phyloP scores from a whole-genome alignment of 805 yeast genomes.

The Ogataea angusta region DNA sequence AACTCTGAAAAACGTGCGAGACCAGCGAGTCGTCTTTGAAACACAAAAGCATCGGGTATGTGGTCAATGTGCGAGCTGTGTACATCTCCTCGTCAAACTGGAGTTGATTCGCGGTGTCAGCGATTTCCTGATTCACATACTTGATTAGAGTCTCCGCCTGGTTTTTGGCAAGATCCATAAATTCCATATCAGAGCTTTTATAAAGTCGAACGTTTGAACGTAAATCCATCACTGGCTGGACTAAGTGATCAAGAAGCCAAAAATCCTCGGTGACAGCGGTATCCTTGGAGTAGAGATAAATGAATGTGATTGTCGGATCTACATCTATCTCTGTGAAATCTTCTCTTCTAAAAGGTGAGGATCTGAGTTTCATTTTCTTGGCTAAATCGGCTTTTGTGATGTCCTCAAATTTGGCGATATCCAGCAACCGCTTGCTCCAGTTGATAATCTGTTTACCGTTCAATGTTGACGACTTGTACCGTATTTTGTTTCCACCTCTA shows the following conservation, averaged over 20 bases:
- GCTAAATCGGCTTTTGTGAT: slow-evolving; percentile 23
- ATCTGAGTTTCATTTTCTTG: slow-evolving; percentile 20
- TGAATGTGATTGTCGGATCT: slow-evolving; percentile 47
- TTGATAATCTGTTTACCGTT: slow-evolving; percentile 33
- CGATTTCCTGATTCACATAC: slow-evolving; percentile 40
- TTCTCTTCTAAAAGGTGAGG: slow-evolving; percentile 13
- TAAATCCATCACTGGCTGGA: slow-evolving; percentile 57
- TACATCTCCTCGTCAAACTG: slow-evolving; percentile 44
- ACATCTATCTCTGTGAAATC: slow-evolving; percentile 26
- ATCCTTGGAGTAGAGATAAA: slow-evolving; percentile 51
- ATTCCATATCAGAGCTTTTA: slow-evolving; percentile 45
- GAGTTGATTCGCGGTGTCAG: slow-evolving; percentile 14
- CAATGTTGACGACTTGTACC: slow-evolving; percentile 30
- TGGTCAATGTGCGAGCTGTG: slow-evolving; percentile 50
- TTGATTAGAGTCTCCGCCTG: slow-evolving; percentile 42
- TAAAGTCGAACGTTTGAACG: slow-evolving; percentile 53
- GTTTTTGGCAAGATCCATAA: slow-evolving; percentile 36
- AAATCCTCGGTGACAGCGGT: slow-evolving; percentile 59
- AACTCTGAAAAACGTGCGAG: slow-evolving; percentile 54
- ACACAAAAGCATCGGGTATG: slow-evolving; percentile 59
- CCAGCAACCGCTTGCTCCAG: slow-evolving; percentile 47
- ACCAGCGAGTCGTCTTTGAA: slow-evolving; percentile 55
- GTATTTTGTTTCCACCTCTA: slow-evolving; percentile 44
- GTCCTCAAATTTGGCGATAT: slow-evolving; percentile 41
- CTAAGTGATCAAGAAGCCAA: slow-evolving; percentile 54